A percentile compares a stretch with the other conserved stretches of the same genome.
These are phyloP conservation scores for Sporothrix mexicana DNA, from an alignment of 2,329 filamentous ascomycete species.

Conservation along the genomic window DNA sequence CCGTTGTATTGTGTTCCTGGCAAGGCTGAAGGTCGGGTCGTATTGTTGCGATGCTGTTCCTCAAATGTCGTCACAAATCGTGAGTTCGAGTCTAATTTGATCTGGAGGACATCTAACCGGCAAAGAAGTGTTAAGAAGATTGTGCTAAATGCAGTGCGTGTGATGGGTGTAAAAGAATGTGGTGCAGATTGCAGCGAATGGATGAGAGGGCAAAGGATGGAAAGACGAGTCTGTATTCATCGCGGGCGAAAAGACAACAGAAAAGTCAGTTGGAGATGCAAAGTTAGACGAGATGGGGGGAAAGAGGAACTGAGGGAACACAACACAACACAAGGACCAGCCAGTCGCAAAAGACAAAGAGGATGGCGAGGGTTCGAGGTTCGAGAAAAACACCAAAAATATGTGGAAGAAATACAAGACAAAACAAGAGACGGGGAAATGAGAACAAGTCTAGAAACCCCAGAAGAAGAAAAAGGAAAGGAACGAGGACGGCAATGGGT, in stretches of 20 bases:
- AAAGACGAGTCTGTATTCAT: neutral
- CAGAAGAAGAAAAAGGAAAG: neutral
- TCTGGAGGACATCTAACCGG: slow-evolving; percentile 21
- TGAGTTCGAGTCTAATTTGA: neutral
- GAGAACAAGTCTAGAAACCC: neutral
- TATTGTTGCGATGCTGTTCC: neutral
- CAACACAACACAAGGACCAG: neutral
- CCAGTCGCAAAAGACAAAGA: slow-evolving; percentile 17
- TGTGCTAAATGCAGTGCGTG: neutral
- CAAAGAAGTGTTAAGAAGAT: neutral
- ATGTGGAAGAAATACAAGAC: slow-evolving; percentile 19
- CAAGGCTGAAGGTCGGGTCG: neutral
- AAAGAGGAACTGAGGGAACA: neutral
- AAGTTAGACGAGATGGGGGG: slow-evolving; percentile 12
- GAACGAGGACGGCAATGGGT: neutral
- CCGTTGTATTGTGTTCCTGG: neutral
- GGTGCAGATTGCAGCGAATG: neutral
- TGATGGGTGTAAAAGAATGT: neutral
- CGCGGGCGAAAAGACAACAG: neutral
- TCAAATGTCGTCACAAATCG: neutral
- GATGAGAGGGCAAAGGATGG: neutral
- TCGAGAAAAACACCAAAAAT: neutral
- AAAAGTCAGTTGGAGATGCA: neutral
- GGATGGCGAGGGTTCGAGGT: neutral
- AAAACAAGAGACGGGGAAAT: slow-evolving; percentile 20